These are phyloP conservation scores for Ulota crispa DNA, from an alignment of 225 moss, liverwort and hornwort genomes.

Conservation along the genomic window DNA sequence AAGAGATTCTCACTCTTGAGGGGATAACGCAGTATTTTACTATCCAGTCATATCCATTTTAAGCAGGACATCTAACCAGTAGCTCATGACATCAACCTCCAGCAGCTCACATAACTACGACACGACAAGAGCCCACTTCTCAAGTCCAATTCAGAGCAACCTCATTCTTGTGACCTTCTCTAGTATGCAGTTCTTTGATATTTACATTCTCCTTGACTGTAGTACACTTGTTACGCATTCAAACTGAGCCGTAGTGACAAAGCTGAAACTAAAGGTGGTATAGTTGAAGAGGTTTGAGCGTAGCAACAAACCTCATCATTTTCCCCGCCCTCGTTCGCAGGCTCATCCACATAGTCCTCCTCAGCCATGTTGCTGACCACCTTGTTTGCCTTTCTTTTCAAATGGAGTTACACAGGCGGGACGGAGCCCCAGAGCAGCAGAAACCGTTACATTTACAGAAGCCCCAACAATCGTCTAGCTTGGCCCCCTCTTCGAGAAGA, in stretches of 20 bases:
- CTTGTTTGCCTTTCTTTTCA: background rate
- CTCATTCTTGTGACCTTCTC: background rate
- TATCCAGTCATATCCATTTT: background rate
- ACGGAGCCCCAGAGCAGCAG: conserved; percentile 48
- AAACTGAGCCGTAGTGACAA: background rate
- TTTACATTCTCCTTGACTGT: too few relatives aligned
- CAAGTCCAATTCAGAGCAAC: background rate
- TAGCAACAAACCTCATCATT: conserved; percentile 47
- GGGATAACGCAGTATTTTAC: background rate
- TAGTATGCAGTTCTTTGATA: background rate
- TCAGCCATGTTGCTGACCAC: conserved; percentile 37
- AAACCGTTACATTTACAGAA: conserved; percentile 52
- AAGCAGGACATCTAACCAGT: background rate
- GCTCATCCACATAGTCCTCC: conserved; percentile 46
- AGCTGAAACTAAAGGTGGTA: background rate
- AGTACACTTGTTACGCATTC: background rate
- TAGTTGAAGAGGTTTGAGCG: background rate
- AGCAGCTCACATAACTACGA: background rate
- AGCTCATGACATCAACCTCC: conserved; percentile 13
- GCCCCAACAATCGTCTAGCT: conserved; percentile 22
- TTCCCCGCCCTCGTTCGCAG: conserved; percentile 41
- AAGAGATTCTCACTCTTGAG: background rate
- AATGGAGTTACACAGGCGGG: conserved; percentile 29
- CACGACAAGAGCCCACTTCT: background rate
- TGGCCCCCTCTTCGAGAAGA: background rate